Percentiles rank a stretch among this genome's conserved stretches.
Conservation (phyloP, 2,329 filamentous ascomycete species). For the Diplodia mutila region DNA sequence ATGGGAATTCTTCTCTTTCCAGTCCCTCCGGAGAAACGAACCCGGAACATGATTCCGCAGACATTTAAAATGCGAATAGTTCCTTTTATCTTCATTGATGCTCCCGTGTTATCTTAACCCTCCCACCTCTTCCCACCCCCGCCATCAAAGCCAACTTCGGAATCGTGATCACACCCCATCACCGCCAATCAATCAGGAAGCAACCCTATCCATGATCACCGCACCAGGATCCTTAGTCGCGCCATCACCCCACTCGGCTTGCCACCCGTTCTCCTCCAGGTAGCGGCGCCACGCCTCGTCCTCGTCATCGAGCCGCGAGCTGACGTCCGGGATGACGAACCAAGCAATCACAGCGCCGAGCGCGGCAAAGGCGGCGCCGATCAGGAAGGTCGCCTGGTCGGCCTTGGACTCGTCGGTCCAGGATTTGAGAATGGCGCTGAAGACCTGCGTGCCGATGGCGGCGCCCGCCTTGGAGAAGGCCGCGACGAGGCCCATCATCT, state of each 20-base stretch:
- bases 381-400: slow-evolving; percentile 35
- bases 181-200: neutral
- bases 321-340: slow-evolving; percentile 38
- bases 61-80: too few relatives aligned
- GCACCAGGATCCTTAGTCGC: slow-evolving; percentile 30
- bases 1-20: too few relatives aligned
- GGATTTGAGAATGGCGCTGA: slow-evolving; percentile 35
- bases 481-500: slow-evolving; percentile 35
- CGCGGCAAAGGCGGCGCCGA: slow-evolving; percentile 35
- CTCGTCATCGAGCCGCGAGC: slow-evolving; percentile 35
- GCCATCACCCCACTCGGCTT: slow-evolving; percentile 34
- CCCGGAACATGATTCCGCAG: too few relatives aligned
- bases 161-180: neutral
- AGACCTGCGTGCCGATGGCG: slow-evolving; percentile 35
- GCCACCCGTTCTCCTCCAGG: slow-evolving; percentile 32
- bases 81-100: too few relatives aligned
- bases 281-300: slow-evolving; percentile 36
- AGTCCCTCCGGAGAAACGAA: too few relatives aligned
- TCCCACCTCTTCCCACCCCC: too few relatives aligned
- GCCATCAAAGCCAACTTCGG: neutral
- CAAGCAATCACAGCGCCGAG: slow-evolving; percentile 33
- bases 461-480: slow-evolving; percentile 35
- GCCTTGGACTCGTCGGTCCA: slow-evolving; percentile 34
- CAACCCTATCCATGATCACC: slow-evolving; percentile 27
- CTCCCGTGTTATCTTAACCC: too few relatives aligned